Evolutionary conservation across 345 rosid genomes (phyloP).

Genomic region (Kandelia obovata): DNA sequence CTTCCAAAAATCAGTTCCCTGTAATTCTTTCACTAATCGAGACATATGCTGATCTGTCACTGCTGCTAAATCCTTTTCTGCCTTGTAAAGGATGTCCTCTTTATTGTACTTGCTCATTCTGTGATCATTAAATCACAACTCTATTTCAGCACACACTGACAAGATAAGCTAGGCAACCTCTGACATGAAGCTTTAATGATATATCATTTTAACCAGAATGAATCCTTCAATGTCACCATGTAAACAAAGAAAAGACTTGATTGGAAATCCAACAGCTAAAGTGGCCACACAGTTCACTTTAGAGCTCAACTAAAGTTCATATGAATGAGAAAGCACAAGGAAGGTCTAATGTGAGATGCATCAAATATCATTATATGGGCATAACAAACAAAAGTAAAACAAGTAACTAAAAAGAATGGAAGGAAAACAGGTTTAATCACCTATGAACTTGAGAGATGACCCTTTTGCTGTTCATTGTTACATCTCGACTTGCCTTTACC

Average conservation of each 20-base stretch:
- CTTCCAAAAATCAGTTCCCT: constrained; percentile 91
- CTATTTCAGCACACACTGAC: constrained; percentile 1
- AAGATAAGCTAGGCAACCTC: not conserved
- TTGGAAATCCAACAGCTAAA: not conserved
- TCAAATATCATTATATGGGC: not conserved
- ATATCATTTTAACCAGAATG: not conserved
- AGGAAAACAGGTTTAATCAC: constrained; percentile 29
- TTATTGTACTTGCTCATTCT: constrained; percentile 68
- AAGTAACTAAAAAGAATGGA: not conserved
- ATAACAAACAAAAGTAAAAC: not conserved
- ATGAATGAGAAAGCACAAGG: not conserved
- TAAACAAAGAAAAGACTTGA: not conserved
- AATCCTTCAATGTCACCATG: not conserved
- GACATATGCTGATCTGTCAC: constrained; percentile 57
- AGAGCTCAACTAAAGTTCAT: not conserved
- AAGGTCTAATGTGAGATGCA: not conserved
- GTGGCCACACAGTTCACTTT: not conserved
- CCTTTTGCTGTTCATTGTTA: constrained; percentile 88
- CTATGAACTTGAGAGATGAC: constrained; percentile 97
- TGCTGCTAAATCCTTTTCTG: constrained; percentile 70
- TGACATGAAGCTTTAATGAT: not conserved
- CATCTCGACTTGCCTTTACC: constrained; percentile 92
- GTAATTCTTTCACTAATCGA: constrained; percentile 71
- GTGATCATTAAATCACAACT: constrained; percentile 15
- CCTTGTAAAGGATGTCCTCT: constrained; percentile 74